Percentiles rank a stretch among this genome's conserved stretches.
Conservation (phyloP, 2,329 filamentous ascomycete species). For the Clonostachys chloroleuca region DNA sequence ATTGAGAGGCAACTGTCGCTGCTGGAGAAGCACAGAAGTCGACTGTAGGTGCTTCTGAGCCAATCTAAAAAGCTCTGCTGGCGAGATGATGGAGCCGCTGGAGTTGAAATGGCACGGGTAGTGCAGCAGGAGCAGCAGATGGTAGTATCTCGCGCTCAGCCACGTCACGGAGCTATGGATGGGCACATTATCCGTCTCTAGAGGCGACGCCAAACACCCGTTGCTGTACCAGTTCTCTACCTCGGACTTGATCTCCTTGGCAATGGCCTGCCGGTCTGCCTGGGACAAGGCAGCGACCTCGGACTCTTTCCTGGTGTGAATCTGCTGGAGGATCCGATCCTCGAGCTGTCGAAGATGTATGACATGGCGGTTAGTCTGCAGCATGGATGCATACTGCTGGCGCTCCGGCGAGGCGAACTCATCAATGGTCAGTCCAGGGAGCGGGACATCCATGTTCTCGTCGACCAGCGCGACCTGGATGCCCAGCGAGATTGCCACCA, state of each 20-base stretch:
- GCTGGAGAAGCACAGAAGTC: slow-evolving; percentile 32
- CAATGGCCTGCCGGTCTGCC: slow-evolving; percentile 21
- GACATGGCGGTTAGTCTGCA: slow-evolving; percentile 39
- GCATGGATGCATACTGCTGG: slow-evolving; percentile 27
- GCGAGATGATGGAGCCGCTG: slow-evolving; percentile 18
- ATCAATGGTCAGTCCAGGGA: slow-evolving; percentile 36
- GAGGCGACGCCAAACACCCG: slow-evolving; percentile 34
- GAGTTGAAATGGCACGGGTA: slow-evolving; percentile 34
- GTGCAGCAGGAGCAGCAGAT: slow-evolving; percentile 34
- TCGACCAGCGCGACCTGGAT: slow-evolving; percentile 31
- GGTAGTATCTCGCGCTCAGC: slow-evolving; percentile 35
- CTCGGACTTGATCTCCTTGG: slow-evolving; percentile 26
- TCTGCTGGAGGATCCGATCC: slow-evolving; percentile 26
- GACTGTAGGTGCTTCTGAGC: slow-evolving; percentile 35
- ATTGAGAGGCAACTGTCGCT: slow-evolving; percentile 35
- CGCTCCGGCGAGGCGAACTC: slow-evolving; percentile 34
- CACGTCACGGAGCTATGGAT: slow-evolving; percentile 39
- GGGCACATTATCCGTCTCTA: slow-evolving; percentile 35
- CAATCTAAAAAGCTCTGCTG: slow-evolving; percentile 27
- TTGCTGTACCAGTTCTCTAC: slow-evolving; percentile 42
- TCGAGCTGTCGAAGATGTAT: slow-evolving; percentile 35
- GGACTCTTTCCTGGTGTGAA: slow-evolving; percentile 23
- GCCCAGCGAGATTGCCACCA: slow-evolving; percentile 34
- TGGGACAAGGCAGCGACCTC: slow-evolving; percentile 19
- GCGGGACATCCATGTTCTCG: slow-evolving; percentile 30